These are phyloP conservation scores for Torulaspora pretoriensis DNA, from an alignment of 1,139 yeast species.

Conservation along the genomic window DNA sequence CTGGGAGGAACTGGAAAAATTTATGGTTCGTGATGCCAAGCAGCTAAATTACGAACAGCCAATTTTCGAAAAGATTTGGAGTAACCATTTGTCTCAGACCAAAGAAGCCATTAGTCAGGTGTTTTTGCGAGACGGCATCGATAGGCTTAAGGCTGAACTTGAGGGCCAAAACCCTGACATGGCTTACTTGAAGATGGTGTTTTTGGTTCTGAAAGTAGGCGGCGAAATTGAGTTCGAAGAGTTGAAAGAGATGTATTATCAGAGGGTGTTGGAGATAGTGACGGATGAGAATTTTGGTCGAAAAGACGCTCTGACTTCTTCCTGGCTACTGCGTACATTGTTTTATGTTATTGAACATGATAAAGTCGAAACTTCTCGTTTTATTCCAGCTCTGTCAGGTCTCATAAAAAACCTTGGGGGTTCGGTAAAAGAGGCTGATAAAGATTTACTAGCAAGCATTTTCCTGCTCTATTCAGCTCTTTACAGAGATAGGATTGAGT, in stretches of 20 bases:
- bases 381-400: constrained; percentile 1
- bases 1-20: constrained; percentile 30
- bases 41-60: constrained; percentile 8
- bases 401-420: not conserved
- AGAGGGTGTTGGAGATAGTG: constrained; percentile 5
- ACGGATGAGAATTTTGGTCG: not conserved
- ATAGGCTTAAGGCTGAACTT: constrained; percentile 6
- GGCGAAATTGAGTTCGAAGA: constrained; percentile 1
- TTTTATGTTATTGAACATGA: constrained; percentile 11
- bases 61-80: constrained; percentile 28
- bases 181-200: constrained; percentile 18
- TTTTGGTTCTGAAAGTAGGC: constrained; percentile 10
- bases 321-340: constrained; percentile 23
- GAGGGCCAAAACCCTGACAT: constrained; percentile 7
- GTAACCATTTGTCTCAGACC: constrained; percentile 27
- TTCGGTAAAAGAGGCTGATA: constrained; percentile 4
- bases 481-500: constrained; percentile 22
- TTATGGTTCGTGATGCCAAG: constrained; percentile 12
- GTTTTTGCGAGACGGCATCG: constrained; percentile 11
- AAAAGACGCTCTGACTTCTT: constrained; percentile 5
- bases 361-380: not conserved
- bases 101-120: constrained; percentile 22
- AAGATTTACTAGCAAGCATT: constrained; percentile 27
- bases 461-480: constrained; percentile 36
- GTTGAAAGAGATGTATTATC: constrained; percentile 5